Conservation (phyloP, 176 grass and related monocot genomes). For the Chrysopogon serrulatus region DNA sequence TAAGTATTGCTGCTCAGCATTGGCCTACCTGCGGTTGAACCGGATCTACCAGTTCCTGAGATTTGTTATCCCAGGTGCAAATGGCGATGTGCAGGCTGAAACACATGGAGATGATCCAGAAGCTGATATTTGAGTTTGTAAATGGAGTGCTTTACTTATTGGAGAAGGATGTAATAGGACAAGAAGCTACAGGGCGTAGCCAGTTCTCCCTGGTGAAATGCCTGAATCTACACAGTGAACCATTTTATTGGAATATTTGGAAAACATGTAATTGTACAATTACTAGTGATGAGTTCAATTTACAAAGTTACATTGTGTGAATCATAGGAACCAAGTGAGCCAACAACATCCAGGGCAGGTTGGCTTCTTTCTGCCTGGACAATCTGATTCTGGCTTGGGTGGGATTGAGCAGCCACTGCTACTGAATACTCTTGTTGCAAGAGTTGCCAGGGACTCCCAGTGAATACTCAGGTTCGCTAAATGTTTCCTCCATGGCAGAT, state of each 20-base stretch:
- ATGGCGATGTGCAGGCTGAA: conserved; percentile 60
- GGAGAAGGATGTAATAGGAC: neutral
- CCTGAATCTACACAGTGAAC: neutral
- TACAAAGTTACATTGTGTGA: neutral
- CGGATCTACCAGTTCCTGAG: conserved; percentile 68
- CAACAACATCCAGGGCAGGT: neutral
- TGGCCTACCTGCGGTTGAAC: conserved; percentile 60
- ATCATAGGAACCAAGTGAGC: neutral
- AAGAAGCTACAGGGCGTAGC: conserved; percentile 1
- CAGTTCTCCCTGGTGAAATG: neutral
- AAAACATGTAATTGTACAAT: neutral
- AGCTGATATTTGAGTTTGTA: conserved; percentile 63
- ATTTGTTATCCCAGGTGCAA: conserved; percentile 61
- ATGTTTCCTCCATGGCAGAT: neutral
- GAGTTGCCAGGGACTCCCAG: too few species aligned
- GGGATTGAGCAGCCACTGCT: too few species aligned
- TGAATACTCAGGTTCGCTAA: neutral
- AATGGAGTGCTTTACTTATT: neutral
- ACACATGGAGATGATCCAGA: conserved; percentile 73
- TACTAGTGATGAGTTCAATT: neutral
- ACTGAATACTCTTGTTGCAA: too few species aligned
- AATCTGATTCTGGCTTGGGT: neutral
- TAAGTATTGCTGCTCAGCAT: conserved; percentile 51
- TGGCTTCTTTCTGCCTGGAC: neutral
- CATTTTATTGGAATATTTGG: neutral